Percentiles rank a stretch among this genome's conserved stretches.
Evolutionary conservation across 202 grass and related monocot genomes (phyloP).

Genomic region (Eragrostis tef): DNA sequence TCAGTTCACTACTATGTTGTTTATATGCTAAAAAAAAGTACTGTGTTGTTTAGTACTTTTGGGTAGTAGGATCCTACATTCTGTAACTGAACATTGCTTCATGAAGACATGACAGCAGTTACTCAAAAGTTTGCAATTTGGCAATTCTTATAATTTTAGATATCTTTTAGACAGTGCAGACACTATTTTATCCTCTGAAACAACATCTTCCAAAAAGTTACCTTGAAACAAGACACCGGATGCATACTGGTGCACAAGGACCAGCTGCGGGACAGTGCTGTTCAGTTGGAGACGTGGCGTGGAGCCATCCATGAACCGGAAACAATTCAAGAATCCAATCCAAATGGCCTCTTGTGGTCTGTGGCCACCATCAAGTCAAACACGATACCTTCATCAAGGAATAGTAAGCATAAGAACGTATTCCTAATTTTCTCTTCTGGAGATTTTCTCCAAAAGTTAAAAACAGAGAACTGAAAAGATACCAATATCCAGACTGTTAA

Average conservation of each 20-base stretch:
- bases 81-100: too few species aligned
- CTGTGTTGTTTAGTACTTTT: too few species aligned
- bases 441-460: background rate
- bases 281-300: slow-evolving; percentile 23
- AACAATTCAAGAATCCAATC: background rate
- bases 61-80: too few species aligned
- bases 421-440: too few species aligned
- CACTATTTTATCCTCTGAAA: too few species aligned
- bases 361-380: background rate
- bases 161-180: too few species aligned
- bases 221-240: background rate
- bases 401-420: background rate
- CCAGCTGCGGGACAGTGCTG: background rate
- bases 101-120: too few species aligned
- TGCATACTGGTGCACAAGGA: background rate
- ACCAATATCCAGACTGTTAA: background rate
- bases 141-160: too few species aligned
- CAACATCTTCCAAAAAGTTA: too few species aligned
- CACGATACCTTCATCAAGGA: background rate
- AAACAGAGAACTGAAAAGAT: background rate
- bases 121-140: too few species aligned
- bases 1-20: too few species aligned
- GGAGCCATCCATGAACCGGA: slow-evolving; percentile 16
- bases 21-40: too few species aligned
- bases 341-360: background rate